Evolutionary conservation across 129 eudicot genomes (phyloP), one percentile per base, ranked within the genome.

Genomic region (Centaurea solstitialis): DNA sequence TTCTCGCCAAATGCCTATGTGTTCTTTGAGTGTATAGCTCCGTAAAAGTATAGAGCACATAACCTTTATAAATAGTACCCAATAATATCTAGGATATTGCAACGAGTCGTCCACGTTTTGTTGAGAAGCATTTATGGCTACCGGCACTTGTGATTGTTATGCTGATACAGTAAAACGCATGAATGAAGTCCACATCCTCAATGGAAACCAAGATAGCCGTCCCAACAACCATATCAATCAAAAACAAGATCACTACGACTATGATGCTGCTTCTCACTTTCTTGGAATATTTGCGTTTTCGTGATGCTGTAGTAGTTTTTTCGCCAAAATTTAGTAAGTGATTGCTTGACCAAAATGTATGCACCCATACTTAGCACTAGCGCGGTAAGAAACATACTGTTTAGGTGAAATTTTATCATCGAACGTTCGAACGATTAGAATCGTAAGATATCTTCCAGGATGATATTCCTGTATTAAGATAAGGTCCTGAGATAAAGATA

Each of bases 141-240:
- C 98, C 98, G 68, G 92, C 85, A 62, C 94, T 92, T 45, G 98
- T 94, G 61, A 94, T 87, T 6, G 97, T 94, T 17, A 87, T 86
- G 71, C 96, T 89, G n/a, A 92, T 97, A 66, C 98, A 94, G 75
- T 90, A 94, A 74, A 94, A 92, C 11, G 98, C 94, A 70, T 90
- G 96, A 53, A 92, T 72, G 12, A 86, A 50, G 64, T 85, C 89
- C 81, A 92, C 71, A 57, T 92, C 86, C 91, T 94, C 98, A 28
- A 92, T 87, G 3, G 73, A 77, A 21, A 70, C 82, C 39, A 94
- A 79, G 70, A 94, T 90, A 8, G 64, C 74, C 1, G 97, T 94
- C 79, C 98, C 98, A 72, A 73, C 80, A 3, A 78, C 53, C 80
- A 92, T 79, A 30, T 89, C 89, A 73, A 92, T 84, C 82, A 90